Conservation (phyloP, 179 eudicot species). For the Camellia oleifera region DNA sequence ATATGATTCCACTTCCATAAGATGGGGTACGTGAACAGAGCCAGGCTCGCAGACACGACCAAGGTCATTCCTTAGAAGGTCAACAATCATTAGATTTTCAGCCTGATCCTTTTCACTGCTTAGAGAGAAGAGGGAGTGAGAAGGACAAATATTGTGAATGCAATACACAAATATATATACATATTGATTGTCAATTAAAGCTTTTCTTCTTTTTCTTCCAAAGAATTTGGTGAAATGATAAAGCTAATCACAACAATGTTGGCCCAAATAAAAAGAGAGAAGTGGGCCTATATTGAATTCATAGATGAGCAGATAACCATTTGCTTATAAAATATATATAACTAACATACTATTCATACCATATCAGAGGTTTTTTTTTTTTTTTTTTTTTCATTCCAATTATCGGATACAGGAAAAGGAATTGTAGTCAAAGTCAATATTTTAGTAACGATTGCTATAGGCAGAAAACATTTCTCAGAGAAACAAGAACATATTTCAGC, state of each 20-base stretch:
- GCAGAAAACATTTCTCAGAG: neutral
- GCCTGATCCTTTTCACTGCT: conserved; percentile 96
- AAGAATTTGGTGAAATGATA: neutral
- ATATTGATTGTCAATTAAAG: neutral
- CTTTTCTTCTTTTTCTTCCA: neutral
- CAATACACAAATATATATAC: neutral
- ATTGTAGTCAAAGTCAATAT: neutral
- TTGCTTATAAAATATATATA: conserved; percentile 1
- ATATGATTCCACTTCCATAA: conserved; percentile 95
- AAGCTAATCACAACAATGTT: neutral
- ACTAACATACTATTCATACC: neutral
- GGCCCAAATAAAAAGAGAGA: neutral
- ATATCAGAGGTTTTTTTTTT: neutral
- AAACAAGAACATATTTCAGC: neutral
- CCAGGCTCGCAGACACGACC: conserved; percentile 99
- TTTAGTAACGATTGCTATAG: neutral
- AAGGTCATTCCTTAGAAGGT: conserved; percentile 92
- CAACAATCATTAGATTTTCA: conserved; percentile 97
- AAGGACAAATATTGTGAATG: neutral
- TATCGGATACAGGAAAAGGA: neutral
- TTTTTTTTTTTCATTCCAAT: neutral
- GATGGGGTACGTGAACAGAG: conserved; percentile 88
- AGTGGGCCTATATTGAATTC: neutral
- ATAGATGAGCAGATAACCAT: neutral
- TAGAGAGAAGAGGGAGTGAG: conserved; percentile 8